Base-by-base conservation (phyloP, 1,284 basidiomycete species). In the Termitomyces sp. region DNA sequence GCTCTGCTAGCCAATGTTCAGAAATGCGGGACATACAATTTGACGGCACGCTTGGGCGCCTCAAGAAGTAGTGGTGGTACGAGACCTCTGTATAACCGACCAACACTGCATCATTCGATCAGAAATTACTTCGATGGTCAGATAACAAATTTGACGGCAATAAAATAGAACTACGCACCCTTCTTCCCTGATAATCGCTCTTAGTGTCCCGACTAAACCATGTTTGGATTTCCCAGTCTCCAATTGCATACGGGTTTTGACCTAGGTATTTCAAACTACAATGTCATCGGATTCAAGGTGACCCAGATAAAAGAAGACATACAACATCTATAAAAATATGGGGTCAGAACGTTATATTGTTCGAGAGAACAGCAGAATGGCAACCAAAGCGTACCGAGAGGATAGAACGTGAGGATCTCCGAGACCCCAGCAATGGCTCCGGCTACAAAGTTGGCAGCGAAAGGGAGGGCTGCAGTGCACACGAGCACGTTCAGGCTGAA, bases 191-290 rank as follows among this genome's bases (percentile, higher is more conserved):
- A 95, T 75, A 64, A 96, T 96, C 9, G 82, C 77, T 56, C 74
- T 74, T 67, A 96, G 86, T 43, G 82, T 88, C 49, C 91, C 90
- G 12, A 98, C 73, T 67, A 98, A 83, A n/a, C 94, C 88, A 54
- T 82, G 75, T 50, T 81, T 74, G 38, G 80, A 75, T 71, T 91
- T 92, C 15, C 89, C 90, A 5, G 86, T 90, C 70, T 93, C 90
- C 26, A 99, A 79, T 71, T 99, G 97, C 86, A 98, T 95, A 33
- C 96, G 90, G 10, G 96, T 99, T 78, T 99, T 99, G 71, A 98
- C 90, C 86, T 90, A 56, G 57, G 59, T 10, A 62, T 44, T 55
- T 49, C 34, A 50, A 54, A 33, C 17, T 26, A 49, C 36, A 45
- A 33, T 34, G 40, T 49, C 31, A 36, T 43, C 39, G 19, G 12